Base-by-base conservation (phyloP, 1,284 basidiomycete genomes). In the Neotropicomus parvogracilis region DNA sequence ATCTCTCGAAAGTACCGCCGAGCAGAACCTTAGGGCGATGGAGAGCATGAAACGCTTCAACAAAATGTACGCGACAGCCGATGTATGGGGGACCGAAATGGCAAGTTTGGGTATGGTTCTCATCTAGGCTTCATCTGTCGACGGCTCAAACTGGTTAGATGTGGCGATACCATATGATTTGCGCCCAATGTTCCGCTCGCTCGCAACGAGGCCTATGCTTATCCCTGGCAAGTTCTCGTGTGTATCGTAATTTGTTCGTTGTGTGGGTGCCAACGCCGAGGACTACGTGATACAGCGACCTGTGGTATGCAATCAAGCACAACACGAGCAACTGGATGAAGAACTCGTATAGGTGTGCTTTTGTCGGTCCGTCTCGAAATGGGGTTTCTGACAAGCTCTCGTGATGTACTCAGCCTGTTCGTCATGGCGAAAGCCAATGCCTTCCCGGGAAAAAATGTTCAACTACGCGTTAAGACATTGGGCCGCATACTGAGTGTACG, bases 41-140 rank as follows among this genome's bases (percentile, higher is more conserved):
- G 70, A 78, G 45, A 54, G 62, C 37, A 62, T 74, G 44, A 63
- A 71, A 53, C 59, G 59, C 13, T 70, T 73, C 52, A 60, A 52
- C 29, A 64, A 62, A 33, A 66, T 73, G 48, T 55, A 65, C 14
- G 39, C 66, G 19, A 63, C 55, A 10, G 56, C 63, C 49, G 80
- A 82, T 54, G 62, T 75, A 10, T 82, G 78, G 77, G 76, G 75
- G 1, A 68, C 73, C 31, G 63, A 67, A 39, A 63, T 78, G n/a
- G 59, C 72, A n/a, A 75, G 66, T 7, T 60, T 81, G 59, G 80
- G 80, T 81, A 64, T 46, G 75, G 57, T 16, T 40, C 19, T 31
- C n/a, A 38, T 29, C 33, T 32, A 21, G 11, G 12, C 21, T 32
- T 8, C 5, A 11, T 28, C 16, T 7, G 6, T 20, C 5, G 28